These are phyloP conservation scores for Xylaria cubensis DNA, from an alignment of 495 filamentous ascomycete genomes.

Conservation along the genomic window DNA sequence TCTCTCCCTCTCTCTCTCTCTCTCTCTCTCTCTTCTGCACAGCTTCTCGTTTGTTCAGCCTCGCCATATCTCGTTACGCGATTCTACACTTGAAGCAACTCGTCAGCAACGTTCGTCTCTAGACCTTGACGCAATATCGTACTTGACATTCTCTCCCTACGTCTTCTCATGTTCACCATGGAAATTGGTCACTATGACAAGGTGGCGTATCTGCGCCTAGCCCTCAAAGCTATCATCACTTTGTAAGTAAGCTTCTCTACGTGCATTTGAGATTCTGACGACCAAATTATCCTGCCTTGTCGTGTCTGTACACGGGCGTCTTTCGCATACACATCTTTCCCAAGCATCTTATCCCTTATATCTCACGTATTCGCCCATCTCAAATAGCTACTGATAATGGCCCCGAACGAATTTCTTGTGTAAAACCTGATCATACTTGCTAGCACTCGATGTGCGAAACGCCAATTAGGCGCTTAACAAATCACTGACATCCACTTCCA, in stretches of 20 bases:
- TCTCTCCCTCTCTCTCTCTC: no score
- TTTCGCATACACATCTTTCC: background rate
- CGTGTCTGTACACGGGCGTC: background rate
- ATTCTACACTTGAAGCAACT: background rate
- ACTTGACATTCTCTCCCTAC: background rate
- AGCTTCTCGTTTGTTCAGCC: background rate
- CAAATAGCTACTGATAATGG: background rate
- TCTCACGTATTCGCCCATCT: background rate
- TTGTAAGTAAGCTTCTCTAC: constrained; percentile 17
- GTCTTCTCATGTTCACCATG: background rate
- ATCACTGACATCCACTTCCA: background rate
- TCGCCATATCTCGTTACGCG: background rate
- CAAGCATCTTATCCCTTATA: background rate
- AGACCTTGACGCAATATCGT: background rate
- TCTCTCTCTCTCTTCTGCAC: background rate
- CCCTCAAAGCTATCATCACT: constrained; percentile 17
- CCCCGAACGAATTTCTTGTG: background rate
- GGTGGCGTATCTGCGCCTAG: constrained; percentile 1
- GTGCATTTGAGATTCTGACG: background rate
- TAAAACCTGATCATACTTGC: background rate
- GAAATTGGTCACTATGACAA: background rate
- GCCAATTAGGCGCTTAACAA: no score
- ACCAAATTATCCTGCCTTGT: background rate
- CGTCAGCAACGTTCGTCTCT: background rate
- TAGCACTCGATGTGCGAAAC: background rate